phyloP scores from a whole-genome alignment of 352 stramenopile species.

The Albugo candida region DNA sequence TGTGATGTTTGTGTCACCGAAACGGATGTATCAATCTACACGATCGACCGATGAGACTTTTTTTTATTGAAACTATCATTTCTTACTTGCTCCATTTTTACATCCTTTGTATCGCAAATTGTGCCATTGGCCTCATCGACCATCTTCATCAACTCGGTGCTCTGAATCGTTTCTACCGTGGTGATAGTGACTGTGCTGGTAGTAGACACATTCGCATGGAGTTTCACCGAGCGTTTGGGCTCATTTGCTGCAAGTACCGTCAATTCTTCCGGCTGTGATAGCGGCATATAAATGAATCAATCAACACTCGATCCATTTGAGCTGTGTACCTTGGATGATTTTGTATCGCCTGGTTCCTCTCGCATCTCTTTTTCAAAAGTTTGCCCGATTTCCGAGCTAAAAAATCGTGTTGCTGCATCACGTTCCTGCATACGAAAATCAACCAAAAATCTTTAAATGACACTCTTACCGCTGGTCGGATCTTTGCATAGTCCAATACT shows the following conservation, averaged over 20 bases:
- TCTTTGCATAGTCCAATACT: conserved; percentile 74
- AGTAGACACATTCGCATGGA: background rate
- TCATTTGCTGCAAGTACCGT: too few species aligned
- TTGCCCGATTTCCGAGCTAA: conserved; percentile 54
- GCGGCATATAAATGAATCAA: too few species aligned
- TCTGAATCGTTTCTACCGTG: background rate
- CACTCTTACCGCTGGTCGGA: conserved; percentile 30
- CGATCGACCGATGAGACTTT: too few species aligned
- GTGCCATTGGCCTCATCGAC: too few species aligned
- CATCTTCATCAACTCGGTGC: too few species aligned
- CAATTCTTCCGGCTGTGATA: too few species aligned
- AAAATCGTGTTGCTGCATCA: conserved; percentile 46
- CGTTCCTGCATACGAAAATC: conserved; percentile 32
- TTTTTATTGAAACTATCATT: too few species aligned
- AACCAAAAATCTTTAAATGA: background rate
- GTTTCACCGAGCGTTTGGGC: too few species aligned
- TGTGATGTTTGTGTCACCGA: background rate
- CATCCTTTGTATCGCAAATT: too few species aligned
- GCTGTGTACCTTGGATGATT: too few species aligned
- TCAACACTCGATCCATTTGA: too few species aligned
- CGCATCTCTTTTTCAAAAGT: conserved; percentile 33
- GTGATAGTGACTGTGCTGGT: conserved; percentile 1
- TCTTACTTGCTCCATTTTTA: too few species aligned
- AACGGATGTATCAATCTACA: background rate
- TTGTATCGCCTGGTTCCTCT: background rate